phyloP scores from a whole-genome alignment of 2,329 filamentous ascomycete genomes.

The Daldinia sp. region DNA sequence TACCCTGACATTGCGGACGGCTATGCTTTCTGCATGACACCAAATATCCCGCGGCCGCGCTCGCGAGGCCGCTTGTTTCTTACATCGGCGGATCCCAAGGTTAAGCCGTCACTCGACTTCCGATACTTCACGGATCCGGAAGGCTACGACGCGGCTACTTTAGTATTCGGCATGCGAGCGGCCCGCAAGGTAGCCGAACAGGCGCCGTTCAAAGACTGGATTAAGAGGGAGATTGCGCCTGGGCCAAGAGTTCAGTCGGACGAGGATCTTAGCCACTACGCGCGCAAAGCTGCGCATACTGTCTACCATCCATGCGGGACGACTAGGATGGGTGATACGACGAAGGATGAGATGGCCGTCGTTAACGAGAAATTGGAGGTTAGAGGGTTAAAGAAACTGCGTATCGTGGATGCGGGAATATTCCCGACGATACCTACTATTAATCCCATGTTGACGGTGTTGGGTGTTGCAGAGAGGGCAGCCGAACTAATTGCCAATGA shows the following conservation, averaged over 20 bases:
- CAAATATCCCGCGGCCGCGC: constrained; percentile 85
- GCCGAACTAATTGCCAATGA: constrained; percentile 84
- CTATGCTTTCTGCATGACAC: constrained; percentile 92
- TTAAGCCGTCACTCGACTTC: constrained; percentile 87
- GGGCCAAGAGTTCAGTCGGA: constrained; percentile 78
- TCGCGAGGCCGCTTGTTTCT: constrained; percentile 81
- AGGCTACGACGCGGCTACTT: constrained; percentile 83
- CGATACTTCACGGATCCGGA: constrained; percentile 88
- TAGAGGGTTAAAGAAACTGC: constrained; percentile 73
- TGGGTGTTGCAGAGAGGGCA: constrained; percentile 82
- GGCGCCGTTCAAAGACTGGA: constrained; percentile 81
- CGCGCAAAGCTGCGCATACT: constrained; percentile 81
- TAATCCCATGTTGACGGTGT: constrained; percentile 90
- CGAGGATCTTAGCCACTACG: constrained; percentile 83
- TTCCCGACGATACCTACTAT: constrained; percentile 88
- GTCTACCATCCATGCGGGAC: constrained; percentile 92
- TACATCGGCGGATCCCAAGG: constrained; percentile 75
- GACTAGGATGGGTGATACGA: constrained; percentile 85
- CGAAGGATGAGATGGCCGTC: constrained; percentile 74
- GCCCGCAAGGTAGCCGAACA: constrained; percentile 80
- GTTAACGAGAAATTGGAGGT: constrained; percentile 80
- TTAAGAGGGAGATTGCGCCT: constrained; percentile 82
- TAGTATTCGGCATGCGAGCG: constrained; percentile 78
- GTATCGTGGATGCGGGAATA: constrained; percentile 86
- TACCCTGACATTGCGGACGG: constrained; percentile 70